Evolutionary conservation across 768 basidiomycete species (phyloP).

Genomic region (Leccinellum luteum): DNA sequence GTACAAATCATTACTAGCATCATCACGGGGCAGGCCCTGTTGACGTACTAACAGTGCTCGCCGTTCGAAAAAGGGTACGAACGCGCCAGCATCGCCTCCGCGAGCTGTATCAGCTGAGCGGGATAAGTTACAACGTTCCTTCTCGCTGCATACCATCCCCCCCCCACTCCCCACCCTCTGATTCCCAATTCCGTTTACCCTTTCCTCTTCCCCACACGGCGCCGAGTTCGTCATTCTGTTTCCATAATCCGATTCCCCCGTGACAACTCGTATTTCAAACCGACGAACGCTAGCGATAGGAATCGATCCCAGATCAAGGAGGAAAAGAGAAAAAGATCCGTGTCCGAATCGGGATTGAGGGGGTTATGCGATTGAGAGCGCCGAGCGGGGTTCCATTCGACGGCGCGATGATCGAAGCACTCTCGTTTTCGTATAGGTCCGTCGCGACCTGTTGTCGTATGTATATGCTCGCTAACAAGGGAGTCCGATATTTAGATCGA

Average conservation of each 20-base stretch:
- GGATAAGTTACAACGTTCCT: not conserved
- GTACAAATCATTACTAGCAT: not conserved
- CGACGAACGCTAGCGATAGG: not conserved
- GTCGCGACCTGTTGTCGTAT: not conserved
- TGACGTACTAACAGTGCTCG: not conserved
- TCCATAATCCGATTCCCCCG: not conserved
- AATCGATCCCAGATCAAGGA: not conserved
- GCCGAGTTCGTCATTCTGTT: not conserved
- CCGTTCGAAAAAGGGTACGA: not conserved
- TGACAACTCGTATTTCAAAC: not conserved
- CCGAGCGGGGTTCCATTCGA: not conserved
- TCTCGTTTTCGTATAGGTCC: not conserved
- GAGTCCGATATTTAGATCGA: not conserved
- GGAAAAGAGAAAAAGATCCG: not conserved
- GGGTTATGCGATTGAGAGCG: conserved; percentile 11
- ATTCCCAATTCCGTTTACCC: not conserved
- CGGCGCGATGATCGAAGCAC: not conserved
- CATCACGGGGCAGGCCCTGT: not conserved
- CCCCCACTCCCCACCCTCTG: not conserved
- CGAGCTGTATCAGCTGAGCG: not conserved
- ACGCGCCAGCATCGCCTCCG: not conserved
- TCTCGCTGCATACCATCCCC: not conserved
- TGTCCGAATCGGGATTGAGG: conserved; percentile 1
- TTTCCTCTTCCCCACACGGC: not conserved
- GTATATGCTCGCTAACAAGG: not conserved